These are phyloP conservation scores for Auricularia auricula-judae DNA, from an alignment of 768 basidiomycete species.

Conservation along the genomic window DNA sequence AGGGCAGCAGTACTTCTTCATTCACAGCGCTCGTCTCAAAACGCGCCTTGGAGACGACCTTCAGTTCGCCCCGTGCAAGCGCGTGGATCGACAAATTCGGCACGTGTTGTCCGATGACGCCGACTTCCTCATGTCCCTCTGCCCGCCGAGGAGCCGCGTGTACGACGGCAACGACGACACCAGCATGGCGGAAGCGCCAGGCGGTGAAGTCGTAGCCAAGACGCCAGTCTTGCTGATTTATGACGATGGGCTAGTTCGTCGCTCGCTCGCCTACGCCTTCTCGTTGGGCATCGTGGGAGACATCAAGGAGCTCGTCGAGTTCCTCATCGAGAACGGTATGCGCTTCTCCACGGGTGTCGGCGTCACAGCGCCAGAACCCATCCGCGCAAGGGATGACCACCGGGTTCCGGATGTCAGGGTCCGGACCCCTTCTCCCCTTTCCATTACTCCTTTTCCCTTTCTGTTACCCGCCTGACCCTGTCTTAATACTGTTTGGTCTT, in stretches of 20 bases:
- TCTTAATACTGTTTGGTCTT: no score
- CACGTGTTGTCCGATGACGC: neutral
- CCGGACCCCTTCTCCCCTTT: no score
- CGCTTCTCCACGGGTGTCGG: neutral
- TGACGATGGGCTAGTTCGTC: neutral
- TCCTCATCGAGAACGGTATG: neutral
- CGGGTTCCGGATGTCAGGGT: neutral
- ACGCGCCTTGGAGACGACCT: no score
- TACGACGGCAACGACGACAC: neutral
- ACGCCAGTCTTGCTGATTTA: neutral
- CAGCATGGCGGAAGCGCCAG: neutral
- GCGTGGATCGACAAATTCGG: no score
- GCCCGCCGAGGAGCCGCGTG: neutral
- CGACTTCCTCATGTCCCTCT: neutral
- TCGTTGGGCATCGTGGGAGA: no score
- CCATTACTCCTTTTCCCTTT: no score
- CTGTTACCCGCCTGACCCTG: no score
- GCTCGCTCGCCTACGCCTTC: neutral
- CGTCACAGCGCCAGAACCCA: neutral
- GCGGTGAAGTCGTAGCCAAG: no score
- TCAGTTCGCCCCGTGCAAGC: no score
- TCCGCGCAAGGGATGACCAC: neutral
- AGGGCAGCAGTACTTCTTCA: no score
- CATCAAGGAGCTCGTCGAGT: neutral
- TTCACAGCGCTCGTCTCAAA: no score